Percentiles rank a stretch among this genome's conserved stretches.
Conservation (phyloP, 1,284 basidiomycete species). For the Singerocomus inundabilis region DNA sequence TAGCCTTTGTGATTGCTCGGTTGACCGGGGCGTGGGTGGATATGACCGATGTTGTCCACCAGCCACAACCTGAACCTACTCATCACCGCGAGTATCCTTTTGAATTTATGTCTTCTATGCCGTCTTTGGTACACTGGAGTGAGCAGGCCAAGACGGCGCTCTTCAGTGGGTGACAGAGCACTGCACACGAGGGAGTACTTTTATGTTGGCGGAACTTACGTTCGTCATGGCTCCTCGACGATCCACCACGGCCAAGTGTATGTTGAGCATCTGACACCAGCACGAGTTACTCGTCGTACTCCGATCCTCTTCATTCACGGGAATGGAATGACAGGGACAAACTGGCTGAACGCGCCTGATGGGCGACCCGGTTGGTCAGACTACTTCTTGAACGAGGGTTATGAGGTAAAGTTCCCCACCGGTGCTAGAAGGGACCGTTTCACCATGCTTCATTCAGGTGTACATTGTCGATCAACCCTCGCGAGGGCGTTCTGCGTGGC, state of each 20-base stretch:
- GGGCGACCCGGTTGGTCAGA: conserved; percentile 50
- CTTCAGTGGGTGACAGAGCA: conserved; percentile 11
- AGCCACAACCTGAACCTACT: conserved; percentile 10
- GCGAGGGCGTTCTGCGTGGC: conserved; percentile 49
- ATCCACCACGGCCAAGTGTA: conserved; percentile 46
- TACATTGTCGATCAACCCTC: conserved; percentile 53
- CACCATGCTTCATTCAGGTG: conserved; percentile 32
- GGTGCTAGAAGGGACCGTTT: background rate
- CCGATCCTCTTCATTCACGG: conserved; percentile 49
- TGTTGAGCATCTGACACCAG: conserved; percentile 46
- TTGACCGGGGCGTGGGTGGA: background rate
- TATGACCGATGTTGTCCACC: background rate
- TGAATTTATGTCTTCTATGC: conserved; percentile 23
- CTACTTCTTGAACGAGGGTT: conserved; percentile 46
- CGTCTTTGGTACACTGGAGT: conserved; percentile 1
- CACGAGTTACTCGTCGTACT: conserved; percentile 35
- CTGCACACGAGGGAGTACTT: conserved; percentile 45
- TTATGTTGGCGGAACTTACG: conserved; percentile 44
- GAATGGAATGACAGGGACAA: conserved; percentile 48
- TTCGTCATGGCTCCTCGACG: conserved; percentile 29
- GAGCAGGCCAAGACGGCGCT: background rate
- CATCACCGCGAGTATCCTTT: conserved; percentile 16
- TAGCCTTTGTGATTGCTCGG: background rate
- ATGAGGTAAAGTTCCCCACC: conserved; percentile 35
- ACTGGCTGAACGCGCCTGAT: conserved; percentile 50